Conservation (phyloP, 495 filamentous ascomycete genomes). For the Geoglossum glabrum region DNA sequence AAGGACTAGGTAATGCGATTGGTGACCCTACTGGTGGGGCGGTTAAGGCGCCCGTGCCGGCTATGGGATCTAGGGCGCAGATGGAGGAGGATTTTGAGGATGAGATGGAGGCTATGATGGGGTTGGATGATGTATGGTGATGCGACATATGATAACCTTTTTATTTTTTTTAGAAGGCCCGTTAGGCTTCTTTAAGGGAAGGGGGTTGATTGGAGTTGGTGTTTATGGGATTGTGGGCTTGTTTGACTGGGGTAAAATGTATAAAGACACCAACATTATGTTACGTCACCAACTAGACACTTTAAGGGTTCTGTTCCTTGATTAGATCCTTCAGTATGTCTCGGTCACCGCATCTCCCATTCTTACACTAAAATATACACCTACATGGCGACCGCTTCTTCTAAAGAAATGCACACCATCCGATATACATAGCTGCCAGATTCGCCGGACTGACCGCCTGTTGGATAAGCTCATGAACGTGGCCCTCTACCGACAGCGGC, state of each 20-base stretch:
- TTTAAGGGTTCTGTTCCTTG: no score
- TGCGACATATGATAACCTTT: neutral
- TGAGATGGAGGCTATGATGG: constrained; percentile 2
- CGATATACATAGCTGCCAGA: constrained; percentile 86
- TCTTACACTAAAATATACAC: neutral
- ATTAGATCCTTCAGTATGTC: no score
- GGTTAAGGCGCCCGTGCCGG: neutral
- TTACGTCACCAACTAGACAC: no score
- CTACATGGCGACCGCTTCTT: no score
- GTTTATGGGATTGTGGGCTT: neutral
- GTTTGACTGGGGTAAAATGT: no score
- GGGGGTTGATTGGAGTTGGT: no score
- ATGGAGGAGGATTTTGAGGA: neutral
- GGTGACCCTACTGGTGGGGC: no score
- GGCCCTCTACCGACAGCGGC: constrained; percentile 81
- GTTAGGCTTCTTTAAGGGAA: no score
- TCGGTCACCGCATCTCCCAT: no score
- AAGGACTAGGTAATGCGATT: neutral
- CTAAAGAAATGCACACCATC: constrained; percentile 79
- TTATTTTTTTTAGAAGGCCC: neutral
- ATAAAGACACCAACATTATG: no score
- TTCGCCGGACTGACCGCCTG: constrained; percentile 60
- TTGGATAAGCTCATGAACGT: constrained; percentile 80
- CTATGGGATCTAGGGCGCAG: neutral
- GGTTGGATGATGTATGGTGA: neutral